Evolutionary conservation across 345 rosid species (phyloP).

Genomic region (Syzygium jambos): DNA sequence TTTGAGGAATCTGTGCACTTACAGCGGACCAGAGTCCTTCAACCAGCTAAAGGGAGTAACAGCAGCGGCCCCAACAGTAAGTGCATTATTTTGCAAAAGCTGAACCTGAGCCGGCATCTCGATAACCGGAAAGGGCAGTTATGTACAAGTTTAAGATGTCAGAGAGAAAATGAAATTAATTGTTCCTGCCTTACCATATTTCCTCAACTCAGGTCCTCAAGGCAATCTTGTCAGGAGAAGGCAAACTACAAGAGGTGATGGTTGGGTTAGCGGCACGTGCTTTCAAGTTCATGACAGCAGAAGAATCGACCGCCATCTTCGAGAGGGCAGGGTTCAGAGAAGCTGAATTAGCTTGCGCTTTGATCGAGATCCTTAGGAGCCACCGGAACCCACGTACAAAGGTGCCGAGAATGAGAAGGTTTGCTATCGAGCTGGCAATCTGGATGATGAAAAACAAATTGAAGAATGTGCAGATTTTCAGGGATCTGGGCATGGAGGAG

Average conservation of each 20-base stretch:
- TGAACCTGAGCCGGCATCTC: no score
- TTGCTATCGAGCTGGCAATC: slow-evolving; percentile 59
- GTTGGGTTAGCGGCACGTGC: slow-evolving; percentile 45
- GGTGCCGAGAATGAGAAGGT: slow-evolving; percentile 65
- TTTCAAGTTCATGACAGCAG: slow-evolving; percentile 42
- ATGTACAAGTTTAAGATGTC: not conserved
- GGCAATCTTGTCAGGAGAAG: slow-evolving; percentile 46
- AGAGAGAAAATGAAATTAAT: not conserved
- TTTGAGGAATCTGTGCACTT: slow-evolving; percentile 52
- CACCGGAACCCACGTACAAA: slow-evolving; percentile 37
- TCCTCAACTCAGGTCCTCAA: slow-evolving; percentile 46
- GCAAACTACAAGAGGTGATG: slow-evolving; percentile 80
- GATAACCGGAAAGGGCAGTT: not conserved
- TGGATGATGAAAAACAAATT: slow-evolving; percentile 65
- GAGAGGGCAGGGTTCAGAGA: slow-evolving; percentile 28
- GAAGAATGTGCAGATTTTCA: slow-evolving; percentile 19
- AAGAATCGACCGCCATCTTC: slow-evolving; percentile 35
- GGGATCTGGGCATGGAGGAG: slow-evolving; percentile 37
- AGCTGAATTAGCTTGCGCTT: slow-evolving; percentile 23
- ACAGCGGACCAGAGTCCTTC: slow-evolving; percentile 34
- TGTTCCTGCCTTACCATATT: not conserved
- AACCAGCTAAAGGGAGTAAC: slow-evolving; percentile 34
- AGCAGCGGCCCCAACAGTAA: slow-evolving; percentile 57
- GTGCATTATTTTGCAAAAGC: slow-evolving; percentile 5
- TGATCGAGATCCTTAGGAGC: slow-evolving; percentile 42